These are phyloP conservation scores for Fagus sylvatica DNA, from an alignment of 306 rosid species.

Conservation along the genomic window DNA sequence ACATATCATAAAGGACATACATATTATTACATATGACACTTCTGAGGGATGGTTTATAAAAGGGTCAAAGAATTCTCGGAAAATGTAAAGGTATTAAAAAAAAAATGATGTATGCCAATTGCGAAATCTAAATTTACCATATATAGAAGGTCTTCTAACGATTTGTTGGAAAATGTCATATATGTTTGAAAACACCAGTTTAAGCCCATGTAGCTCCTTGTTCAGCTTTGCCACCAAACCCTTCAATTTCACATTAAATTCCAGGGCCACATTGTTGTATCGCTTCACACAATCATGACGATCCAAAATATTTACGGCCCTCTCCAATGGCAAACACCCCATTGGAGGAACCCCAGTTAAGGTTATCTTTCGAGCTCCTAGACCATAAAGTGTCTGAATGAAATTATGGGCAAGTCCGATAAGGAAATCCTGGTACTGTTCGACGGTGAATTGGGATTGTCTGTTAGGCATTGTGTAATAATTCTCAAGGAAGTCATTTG, in stretches of 20 bases:
- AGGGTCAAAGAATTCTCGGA: too few species aligned
- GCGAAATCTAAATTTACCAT: not conserved
- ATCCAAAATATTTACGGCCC: slow-evolving; percentile 43
- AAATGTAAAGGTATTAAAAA: too few species aligned
- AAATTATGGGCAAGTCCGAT: slow-evolving; percentile 48
- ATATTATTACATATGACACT: too few species aligned
- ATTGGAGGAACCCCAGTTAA: slow-evolving; percentile 60
- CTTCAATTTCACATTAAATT: slow-evolving; percentile 51
- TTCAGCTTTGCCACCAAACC: slow-evolving; percentile 41
- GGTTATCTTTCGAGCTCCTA: slow-evolving; percentile 61
- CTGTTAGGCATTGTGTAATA: slow-evolving; percentile 40
- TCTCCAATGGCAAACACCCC: slow-evolving; percentile 71
- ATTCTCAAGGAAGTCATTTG: slow-evolving; percentile 66
- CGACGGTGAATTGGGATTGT: slow-evolving; percentile 34
- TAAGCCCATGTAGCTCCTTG: slow-evolving; percentile 39
- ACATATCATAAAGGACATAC: too few species aligned
- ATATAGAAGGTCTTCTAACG: slow-evolving; percentile 40
- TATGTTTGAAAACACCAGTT: slow-evolving; percentile 41
- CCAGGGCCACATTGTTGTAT: slow-evolving; percentile 52
- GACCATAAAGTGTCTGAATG: slow-evolving; percentile 37
- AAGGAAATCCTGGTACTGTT: slow-evolving; percentile 50
- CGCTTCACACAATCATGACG: slow-evolving; percentile 38
- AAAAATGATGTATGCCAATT: not conserved
- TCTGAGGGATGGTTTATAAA: too few species aligned
- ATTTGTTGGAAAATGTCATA: slow-evolving; percentile 30